These are phyloP conservation scores for Hypsizygus marmoreus DNA, from an alignment of 768 basidiomycete species.

Conservation along the genomic window DNA sequence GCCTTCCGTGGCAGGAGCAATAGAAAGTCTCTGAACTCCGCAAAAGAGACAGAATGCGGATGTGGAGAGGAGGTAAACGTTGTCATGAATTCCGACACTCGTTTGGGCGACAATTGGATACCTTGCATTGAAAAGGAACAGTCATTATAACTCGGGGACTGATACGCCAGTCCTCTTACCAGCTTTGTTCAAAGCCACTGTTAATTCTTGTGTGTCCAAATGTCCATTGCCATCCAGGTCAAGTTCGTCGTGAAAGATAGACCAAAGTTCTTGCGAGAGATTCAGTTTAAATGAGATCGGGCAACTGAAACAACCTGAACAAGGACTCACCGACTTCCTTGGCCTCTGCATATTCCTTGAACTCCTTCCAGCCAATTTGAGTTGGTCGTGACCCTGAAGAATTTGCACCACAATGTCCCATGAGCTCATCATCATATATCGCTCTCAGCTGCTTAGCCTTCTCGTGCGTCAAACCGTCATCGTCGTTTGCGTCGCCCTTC, in stretches of 20 bases:
- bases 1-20: slow-evolving; percentile 81
- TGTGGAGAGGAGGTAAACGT: slow-evolving; percentile 73
- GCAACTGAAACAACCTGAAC: slow-evolving; percentile 9
- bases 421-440: slow-evolving; percentile 79
- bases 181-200: slow-evolving; percentile 58
- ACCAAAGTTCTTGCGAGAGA: slow-evolving; percentile 72
- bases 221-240: slow-evolving; percentile 89
- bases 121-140: slow-evolving; percentile 43
- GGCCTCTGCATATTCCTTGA: slow-evolving; percentile 71
- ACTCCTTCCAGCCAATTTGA: slow-evolving; percentile 69
- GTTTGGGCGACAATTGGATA: slow-evolving; percentile 66
- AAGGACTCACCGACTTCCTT: slow-evolving; percentile 75
- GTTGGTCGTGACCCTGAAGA: slow-evolving; percentile 39
- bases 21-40: slow-evolving; percentile 88
- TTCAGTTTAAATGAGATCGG: slow-evolving; percentile 16
- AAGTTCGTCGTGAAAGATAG: slow-evolving; percentile 86
- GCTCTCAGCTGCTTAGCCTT: slow-evolving; percentile 63
- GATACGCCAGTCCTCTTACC: slow-evolving; percentile 46
- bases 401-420: slow-evolving; percentile 52
- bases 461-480: slow-evolving; percentile 51
- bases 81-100: slow-evolving; percentile 80
- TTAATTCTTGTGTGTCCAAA: slow-evolving; percentile 57
- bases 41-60: slow-evolving; percentile 71
- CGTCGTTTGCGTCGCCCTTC: slow-evolving; percentile 9
- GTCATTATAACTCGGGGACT: slow-evolving; percentile 13